Evolutionary conservation across 331 rosid genomes (phyloP).

Genomic region (Cydonia oblonga): DNA sequence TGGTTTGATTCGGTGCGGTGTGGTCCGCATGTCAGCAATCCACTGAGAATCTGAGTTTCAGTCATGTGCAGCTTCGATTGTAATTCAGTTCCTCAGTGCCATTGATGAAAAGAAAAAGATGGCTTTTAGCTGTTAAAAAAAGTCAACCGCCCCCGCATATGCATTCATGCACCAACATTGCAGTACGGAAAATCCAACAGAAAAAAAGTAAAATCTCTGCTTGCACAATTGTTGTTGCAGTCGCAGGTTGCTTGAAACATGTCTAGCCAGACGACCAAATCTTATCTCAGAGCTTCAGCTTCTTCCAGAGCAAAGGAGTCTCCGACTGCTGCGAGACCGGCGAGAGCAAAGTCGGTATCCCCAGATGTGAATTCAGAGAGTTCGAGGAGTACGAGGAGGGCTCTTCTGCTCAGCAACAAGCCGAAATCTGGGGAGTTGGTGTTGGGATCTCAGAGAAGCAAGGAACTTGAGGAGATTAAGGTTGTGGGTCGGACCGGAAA

Average conservation of each 20-base stretch:
- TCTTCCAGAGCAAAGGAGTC: slow-evolving; percentile 38
- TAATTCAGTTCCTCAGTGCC: neutral
- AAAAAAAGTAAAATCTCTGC: neutral
- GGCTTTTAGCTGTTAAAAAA: neutral
- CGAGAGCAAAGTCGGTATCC: slow-evolving; percentile 40
- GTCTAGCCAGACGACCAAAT: slow-evolving; percentile 12
- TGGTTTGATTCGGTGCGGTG: neutral
- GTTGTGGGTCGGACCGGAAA: slow-evolving; percentile 23
- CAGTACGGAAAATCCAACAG: neutral
- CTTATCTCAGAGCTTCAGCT: slow-evolving; percentile 46
- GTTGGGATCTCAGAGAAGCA: slow-evolving; percentile 36
- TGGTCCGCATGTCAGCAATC: neutral
- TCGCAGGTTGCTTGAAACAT: slow-evolving; percentile 1
- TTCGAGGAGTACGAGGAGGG: slow-evolving; percentile 32
- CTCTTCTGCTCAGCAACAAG: slow-evolving; percentile 26
- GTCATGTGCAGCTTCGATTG: neutral
- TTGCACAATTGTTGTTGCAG: neutral
- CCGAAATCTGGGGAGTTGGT: slow-evolving; percentile 35
- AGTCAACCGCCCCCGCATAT: neutral
- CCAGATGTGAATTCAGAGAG: slow-evolving; percentile 34
- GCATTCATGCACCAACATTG: neutral
- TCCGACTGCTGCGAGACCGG: slow-evolving; percentile 34
- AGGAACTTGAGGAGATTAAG: slow-evolving; percentile 30
- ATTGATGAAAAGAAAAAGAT: neutral
- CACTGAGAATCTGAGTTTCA: too few relatives aligned